Percentiles rank a stretch among this genome's conserved stretches.
These are phyloP conservation scores for Arxiozyma slooffiae DNA, from an alignment of 1,139 yeast species.

Conservation along the genomic window DNA sequence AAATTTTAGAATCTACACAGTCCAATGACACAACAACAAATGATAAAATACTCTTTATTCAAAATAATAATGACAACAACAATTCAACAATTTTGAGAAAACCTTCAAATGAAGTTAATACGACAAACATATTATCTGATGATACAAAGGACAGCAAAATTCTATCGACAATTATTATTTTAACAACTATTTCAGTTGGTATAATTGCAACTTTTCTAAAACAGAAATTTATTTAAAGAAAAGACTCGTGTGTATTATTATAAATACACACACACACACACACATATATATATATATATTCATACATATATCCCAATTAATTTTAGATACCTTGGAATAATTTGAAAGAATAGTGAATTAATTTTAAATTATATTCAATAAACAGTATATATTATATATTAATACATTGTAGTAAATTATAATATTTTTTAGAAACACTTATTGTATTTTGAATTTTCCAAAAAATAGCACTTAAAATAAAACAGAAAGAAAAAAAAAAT, in stretches of 20 bases:
- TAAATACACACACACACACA: not conserved
- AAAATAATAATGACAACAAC: not conserved
- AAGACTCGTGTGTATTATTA: not conserved
- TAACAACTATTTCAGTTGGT: conserved; percentile 11
- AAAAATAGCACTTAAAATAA: too few species aligned
- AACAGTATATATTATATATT: too few species aligned
- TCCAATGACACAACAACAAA: not conserved
- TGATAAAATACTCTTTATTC: not conserved
- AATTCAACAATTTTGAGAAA: not conserved
- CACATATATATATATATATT: too few species aligned
- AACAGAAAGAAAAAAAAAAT: too few species aligned
- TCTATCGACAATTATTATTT: conserved; percentile 1
- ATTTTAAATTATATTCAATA: too few species aligned
- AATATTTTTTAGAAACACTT: too few species aligned
- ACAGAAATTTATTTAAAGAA: not conserved
- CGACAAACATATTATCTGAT: not conserved
- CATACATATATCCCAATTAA: not conserved
- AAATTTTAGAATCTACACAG: not conserved
- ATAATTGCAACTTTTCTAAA: not conserved
- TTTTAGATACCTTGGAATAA: not conserved
- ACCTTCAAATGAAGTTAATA: not conserved
- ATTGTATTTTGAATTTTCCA: too few species aligned
- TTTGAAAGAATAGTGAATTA: too few species aligned
- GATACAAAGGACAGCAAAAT: not conserved
- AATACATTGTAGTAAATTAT: too few species aligned